These are phyloP conservation scores for Diplogelasinospora grovesii DNA, from an alignment of 495 filamentous ascomycete species.

Conservation along the genomic window DNA sequence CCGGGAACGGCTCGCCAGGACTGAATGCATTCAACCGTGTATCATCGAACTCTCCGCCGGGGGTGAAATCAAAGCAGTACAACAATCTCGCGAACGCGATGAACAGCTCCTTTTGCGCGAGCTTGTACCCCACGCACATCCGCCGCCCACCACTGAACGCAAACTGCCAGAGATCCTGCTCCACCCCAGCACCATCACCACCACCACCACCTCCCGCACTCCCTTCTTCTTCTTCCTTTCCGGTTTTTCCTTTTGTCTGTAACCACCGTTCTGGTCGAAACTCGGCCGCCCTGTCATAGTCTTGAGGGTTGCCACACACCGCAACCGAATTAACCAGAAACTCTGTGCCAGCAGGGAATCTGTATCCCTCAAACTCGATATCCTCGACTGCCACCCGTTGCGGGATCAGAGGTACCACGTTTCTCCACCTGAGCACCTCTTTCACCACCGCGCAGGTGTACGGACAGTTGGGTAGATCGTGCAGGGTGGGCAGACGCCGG, in stretches of 20 bases:
- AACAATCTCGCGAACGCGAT: constrained; percentile 36
- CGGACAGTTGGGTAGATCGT: constrained; percentile 40
- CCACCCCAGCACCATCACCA: constrained; percentile 34
- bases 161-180: constrained; percentile 27
- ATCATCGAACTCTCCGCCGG: too few species aligned
- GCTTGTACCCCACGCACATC: constrained; percentile 40
- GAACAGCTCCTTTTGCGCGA: constrained; percentile 39
- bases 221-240: too few species aligned
- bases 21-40: too few species aligned
- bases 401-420: constrained; percentile 29
- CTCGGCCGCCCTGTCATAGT: too few species aligned
- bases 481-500: constrained; percentile 34
- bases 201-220: too few species aligned
- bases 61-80: constrained; percentile 40
- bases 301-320: constrained; percentile 20
- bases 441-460: constrained; percentile 46
- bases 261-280: constrained; percentile 47
- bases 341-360: constrained; percentile 39
- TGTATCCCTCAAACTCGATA: constrained; percentile 44
- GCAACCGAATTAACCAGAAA: constrained; percentile 31
- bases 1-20: constrained; percentile 10
- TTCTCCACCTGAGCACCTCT: constrained; percentile 52
- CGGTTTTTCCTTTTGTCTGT: too few species aligned
- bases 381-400: constrained; percentile 33
- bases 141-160: constrained; percentile 35